Conservation (phyloP, 2,329 filamentous ascomycete genomes). For the Colletotrichum tropicale region DNA sequence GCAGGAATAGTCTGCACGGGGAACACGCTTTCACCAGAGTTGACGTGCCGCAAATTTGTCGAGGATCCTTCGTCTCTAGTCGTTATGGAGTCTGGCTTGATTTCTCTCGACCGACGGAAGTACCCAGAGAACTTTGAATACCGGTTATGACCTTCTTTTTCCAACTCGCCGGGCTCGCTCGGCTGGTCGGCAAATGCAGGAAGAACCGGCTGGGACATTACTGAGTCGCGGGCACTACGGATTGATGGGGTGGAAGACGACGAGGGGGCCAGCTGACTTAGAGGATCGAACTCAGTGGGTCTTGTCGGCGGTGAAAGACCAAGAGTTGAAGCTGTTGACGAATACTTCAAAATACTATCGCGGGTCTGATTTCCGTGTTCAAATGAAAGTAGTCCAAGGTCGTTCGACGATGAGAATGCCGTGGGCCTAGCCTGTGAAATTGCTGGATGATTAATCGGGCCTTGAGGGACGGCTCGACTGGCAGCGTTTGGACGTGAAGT, state of each 20-base stretch:
- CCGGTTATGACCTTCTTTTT: too few relatives aligned
- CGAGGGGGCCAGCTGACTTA: background rate
- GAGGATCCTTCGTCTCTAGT: background rate
- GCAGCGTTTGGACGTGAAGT: background rate
- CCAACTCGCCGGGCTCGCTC: background rate
- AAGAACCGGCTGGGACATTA: background rate
- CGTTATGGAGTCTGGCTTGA: background rate
- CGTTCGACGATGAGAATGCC: background rate
- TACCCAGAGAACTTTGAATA: background rate
- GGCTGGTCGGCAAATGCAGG: background rate
- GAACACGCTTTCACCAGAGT: background rate
- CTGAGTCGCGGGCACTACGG: background rate
- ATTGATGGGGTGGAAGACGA: background rate
- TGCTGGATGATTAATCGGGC: background rate
- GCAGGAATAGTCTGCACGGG: background rate
- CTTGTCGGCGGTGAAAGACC: background rate
- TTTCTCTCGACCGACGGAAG: background rate
- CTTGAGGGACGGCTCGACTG: background rate
- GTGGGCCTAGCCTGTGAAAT: background rate
- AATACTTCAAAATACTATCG: background rate
- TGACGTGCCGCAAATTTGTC: background rate
- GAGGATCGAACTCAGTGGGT: background rate
- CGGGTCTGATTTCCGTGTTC: background rate
- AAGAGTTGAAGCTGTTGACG: background rate
- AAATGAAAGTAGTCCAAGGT: background rate